Base-by-base conservation (phyloP, 2,329 filamentous ascomycete genomes). In the Cercospora zeae-maydis region DNA sequence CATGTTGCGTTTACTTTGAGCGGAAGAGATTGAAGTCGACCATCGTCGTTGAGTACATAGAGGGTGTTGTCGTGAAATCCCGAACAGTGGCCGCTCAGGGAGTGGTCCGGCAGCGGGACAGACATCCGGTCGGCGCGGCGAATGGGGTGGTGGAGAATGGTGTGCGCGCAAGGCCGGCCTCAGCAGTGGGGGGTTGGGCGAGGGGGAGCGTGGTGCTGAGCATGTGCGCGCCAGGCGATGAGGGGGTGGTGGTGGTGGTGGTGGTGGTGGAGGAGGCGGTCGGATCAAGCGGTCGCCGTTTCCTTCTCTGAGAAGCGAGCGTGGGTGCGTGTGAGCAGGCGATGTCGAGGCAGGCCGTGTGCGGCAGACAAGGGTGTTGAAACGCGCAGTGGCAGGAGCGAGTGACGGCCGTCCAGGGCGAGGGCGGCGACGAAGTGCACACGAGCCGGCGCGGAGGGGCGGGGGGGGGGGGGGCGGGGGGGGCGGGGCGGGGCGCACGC, bases 21-120 rank as follows among this genome's bases (percentile, higher is more conserved):
- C 11, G 82, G 77, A 67, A 98, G 78, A 8, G 89, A 89, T 74
- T 92, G 85, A 71, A 98, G 93, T 30, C 86, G 61, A 24, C 63
- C 90, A 52, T 85, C 78, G 8, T 86, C 78, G 5, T 91, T 91
- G 76, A 91, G 96, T 51, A 90, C 87, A 79, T 96, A 98, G 58
- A 98, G 85, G 11, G 87, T 92, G 75, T 92, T 88, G 74, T 92
- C 82, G 79, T 91, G 82, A 65, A 97, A 84, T 72, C 89, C 86
- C 62, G 92, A 92, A 78, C 93, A 98, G 72, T 91, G 87, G 77
- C 88, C 86, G 75, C 87, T 84, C 75, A 97, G 80, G 66, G 88
- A 81, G 73, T 86, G 83, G 58, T 84, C 80, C 58, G 92, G 92
- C 72, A 86, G 79, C 54, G 92, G 91, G 61, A 88, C 81, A 73